Evolutionary conservation across 257 asterid genomes (phyloP), one percentile per base, ranked within the genome.

Genomic region (Nicotiana attenuata): DNA sequence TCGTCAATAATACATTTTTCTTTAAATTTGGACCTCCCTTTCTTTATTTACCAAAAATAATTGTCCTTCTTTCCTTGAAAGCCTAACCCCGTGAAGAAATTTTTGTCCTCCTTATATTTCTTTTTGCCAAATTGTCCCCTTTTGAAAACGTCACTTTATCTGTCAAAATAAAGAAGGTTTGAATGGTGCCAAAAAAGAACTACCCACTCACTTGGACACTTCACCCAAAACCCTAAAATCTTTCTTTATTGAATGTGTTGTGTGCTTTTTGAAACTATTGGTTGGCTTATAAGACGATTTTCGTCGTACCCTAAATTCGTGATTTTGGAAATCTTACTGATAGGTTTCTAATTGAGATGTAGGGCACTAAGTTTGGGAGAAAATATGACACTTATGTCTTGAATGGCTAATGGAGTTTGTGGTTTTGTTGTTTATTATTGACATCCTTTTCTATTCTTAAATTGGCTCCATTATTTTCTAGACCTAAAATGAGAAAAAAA

Each of bases 151-250:
- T 5, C 80, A 20, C 83, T 68, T 31, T 81, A n/a, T 56, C 45
- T 56, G 69, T 68, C 20, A 71, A 75, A 75, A 15, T 50, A 50
- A 81, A 81, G 81, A 81, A 7, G 50, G 59, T 71, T 81, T 71
- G 73, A 81, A 69, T 55, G 84, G 65, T 80, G 83, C 45, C 77
- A 80, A 80, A 80, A 80, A 55, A 52, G 65, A 80, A 22, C 82
- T 56, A 17, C 67, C 65, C 77, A 55, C 78, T 53, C 66, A 80
- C 47, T 65, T 20, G 50, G 52, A 65, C 78, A 19, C 64, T 31
- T 26, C 15, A 22, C 73, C 82, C 60, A 20, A 45, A 47, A 26
- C 5, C 61, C 31, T 3, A 22, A 71, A 20, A 45, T 13, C 38
- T 14, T 47, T 50, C 24, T 50, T 75, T 75, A 50, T 75, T 75